Conservation (phyloP, 768 basidiomycete genomes). For the Kwoniella mangroviensis region DNA sequence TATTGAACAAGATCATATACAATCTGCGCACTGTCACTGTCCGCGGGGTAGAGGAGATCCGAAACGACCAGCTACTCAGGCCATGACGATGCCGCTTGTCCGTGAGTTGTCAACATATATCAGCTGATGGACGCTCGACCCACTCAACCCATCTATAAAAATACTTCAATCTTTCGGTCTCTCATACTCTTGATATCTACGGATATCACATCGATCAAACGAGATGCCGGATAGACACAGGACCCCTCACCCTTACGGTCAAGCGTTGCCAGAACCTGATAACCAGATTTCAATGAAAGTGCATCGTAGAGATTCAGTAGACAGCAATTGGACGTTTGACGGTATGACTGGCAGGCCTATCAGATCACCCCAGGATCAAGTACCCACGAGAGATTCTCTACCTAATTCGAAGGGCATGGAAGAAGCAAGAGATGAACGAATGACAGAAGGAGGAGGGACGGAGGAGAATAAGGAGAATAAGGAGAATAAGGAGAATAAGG, state of each 20-base stretch:
- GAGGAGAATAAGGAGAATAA: too few relatives aligned
- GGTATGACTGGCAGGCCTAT: not conserved
- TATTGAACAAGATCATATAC: not conserved
- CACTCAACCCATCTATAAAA: too few relatives aligned
- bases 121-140: not conserved
- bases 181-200: too few relatives aligned
- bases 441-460: too few relatives aligned
- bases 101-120: not conserved
- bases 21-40: not conserved
- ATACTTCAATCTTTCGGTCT: too few relatives aligned
- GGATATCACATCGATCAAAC: too few relatives aligned
- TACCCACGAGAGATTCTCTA: not conserved
- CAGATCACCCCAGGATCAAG: not conserved
- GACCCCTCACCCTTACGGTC: not conserved
- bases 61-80: not conserved
- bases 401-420: too few relatives aligned
- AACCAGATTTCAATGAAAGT: not conserved
- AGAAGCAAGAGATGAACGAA: too few relatives aligned
- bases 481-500: too few relatives aligned
- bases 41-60: not conserved
- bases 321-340: not conserved
- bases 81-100: not conserved
- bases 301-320: not conserved
- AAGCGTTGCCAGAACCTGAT: conserved; percentile 4
- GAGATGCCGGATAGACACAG: too few relatives aligned